Evolutionary conservation across 495 filamentous ascomycete species (phyloP), one percentile per base, ranked within the genome.

Genomic region (Collariella sp.): DNA sequence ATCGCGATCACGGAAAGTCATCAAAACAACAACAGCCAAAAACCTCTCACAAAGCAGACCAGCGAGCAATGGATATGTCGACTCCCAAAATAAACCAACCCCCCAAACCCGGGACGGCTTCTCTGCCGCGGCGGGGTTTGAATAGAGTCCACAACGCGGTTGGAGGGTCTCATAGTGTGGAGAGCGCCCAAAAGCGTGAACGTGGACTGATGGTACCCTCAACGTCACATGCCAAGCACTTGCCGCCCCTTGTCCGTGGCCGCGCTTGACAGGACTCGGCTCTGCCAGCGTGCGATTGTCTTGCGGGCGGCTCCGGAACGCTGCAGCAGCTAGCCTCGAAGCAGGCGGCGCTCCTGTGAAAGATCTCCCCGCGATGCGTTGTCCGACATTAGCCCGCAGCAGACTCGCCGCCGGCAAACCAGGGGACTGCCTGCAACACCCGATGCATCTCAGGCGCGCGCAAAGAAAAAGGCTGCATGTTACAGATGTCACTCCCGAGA

Each of bases 221-320:
- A n/a, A 29, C 1, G 34, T 29, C 20, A 35, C 47, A 35, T 39
- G 58, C 58, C 58, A 60, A 60, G 52, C 40, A 35, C 23, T 19
- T 24, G 18, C 35, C 10, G 12, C 39, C 38, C 50, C 36, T 29
- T 49, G 60, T 59, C 53, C n/a, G 60, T 62, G 56, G 60, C 56
- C 56, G 34, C 49, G 48, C 60, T 55, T 62, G 53, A 62, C 56
- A 62, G 60, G 53, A 19, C 40, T 51, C 46, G 54, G 34, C 23
- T 24, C 47, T 50, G 47, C 19, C 26, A 45, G 23, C 44, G 46
- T 54, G 52, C 51, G 54, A 58, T 31, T 19, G 51, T n/a, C n/a
- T n/a, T n/a, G n/a, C 59, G 59, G 55, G 55, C 53, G 58, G 49
- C 58, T 50, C 39, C 62, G 59, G 59, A 53, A 60, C 51, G 52